phyloP scores from a whole-genome alignment of 1,139 yeast species.

The Debaryomyces coudertii region DNA sequence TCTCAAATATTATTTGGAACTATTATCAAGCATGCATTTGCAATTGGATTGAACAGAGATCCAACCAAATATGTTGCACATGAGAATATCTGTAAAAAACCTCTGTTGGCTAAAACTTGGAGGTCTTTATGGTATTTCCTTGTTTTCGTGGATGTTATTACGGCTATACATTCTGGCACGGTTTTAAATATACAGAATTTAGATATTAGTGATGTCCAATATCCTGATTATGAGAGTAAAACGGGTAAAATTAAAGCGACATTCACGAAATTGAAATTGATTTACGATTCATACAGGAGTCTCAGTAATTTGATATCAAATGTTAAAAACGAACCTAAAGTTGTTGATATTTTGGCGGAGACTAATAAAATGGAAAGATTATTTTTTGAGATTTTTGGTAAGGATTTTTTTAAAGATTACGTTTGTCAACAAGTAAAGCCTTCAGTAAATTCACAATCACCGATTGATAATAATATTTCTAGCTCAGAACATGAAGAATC shows the following conservation, averaged over 20 bases:
- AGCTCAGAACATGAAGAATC: conserved; percentile 25
- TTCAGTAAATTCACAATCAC: conserved; percentile 14
- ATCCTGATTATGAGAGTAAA: conserved; percentile 25
- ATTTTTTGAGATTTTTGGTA: conserved; percentile 44
- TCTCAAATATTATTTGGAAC: conserved; percentile 44
- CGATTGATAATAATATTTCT: conserved; percentile 11
- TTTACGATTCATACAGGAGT: conserved; percentile 34
- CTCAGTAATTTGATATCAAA: conserved; percentile 35
- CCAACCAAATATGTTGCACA: conserved; percentile 39
- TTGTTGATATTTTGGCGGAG: conserved; percentile 41
- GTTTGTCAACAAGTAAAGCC: conserved; percentile 39
- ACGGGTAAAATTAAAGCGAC: conserved; percentile 24
- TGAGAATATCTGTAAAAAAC: conserved; percentile 33
- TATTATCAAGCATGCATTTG: conserved; percentile 42
- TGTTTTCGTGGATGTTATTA: conserved; percentile 33
- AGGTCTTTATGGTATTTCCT: conserved; percentile 43
- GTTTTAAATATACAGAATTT: conserved; percentile 30
- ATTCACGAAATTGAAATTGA: conserved; percentile 19
- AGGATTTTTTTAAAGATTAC: conserved; percentile 46
- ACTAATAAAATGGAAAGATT: conserved; percentile 43
- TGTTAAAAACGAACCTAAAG: conserved; percentile 35
- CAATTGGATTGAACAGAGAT: conserved; percentile 50
- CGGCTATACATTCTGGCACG: conserved; percentile 41
- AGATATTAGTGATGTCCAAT: conserved; percentile 38
- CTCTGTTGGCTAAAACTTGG: conserved; percentile 37